Evolutionary conservation across 768 basidiomycete genomes (phyloP).

Genomic region (Kwoniella botswanensis): DNA sequence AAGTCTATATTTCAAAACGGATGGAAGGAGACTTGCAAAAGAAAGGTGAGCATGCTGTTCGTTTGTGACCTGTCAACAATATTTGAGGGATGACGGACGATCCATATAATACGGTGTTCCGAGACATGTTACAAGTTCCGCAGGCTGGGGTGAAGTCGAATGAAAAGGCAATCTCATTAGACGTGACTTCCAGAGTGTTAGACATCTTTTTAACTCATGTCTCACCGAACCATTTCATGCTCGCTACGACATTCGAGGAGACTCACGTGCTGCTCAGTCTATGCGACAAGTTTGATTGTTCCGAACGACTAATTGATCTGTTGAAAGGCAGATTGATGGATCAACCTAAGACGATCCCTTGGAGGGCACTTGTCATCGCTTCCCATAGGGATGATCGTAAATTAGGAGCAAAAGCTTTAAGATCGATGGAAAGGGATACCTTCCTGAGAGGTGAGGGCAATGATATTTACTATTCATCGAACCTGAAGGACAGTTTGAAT

Average conservation of each 20-base stretch:
- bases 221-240: not conserved
- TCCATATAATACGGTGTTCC: not conserved
- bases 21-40: not conserved
- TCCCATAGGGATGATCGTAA: not conserved
- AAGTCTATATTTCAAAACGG: not conserved
- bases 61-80: not conserved
- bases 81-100: not conserved
- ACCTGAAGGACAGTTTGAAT: not conserved
- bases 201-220: not conserved
- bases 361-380: not conserved
- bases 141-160: too few relatives aligned
- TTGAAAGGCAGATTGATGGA: too few relatives aligned
- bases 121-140: not conserved
- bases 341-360: not conserved
- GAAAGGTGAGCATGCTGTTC: not conserved
- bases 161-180: too few relatives aligned
- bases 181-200: not conserved
- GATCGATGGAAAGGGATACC: not conserved
- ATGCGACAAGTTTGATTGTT: too few relatives aligned
- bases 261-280: too few relatives aligned
- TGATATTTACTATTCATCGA: not conserved
- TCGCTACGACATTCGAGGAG: not conserved
- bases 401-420: not conserved
- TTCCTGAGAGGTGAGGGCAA: not conserved
- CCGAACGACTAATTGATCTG: too few relatives aligned